Percentiles rank a stretch among this genome's conserved stretches.
phyloP scores from a whole-genome alignment of 148 eudicot genomes.

The Chenopodium berlandieri region DNA sequence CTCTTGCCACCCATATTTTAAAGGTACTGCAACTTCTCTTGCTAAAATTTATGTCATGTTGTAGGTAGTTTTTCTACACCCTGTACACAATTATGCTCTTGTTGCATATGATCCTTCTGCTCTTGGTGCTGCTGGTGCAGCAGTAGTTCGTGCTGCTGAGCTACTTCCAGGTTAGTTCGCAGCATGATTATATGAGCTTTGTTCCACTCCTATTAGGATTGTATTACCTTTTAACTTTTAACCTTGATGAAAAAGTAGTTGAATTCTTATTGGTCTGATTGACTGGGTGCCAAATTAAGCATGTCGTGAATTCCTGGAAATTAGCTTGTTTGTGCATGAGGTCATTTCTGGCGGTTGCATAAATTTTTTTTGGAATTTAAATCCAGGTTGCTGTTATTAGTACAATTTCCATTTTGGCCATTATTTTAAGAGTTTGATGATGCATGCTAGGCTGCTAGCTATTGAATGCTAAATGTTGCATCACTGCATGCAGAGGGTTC shows the following conservation, averaged over 20 bases:
- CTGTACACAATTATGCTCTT: conserved; percentile 90
- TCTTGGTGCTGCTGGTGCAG: conserved; percentile 76
- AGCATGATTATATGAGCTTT: neutral
- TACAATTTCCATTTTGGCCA: too few relatives aligned
- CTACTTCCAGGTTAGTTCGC: conserved; percentile 76
- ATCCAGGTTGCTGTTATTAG: too few relatives aligned
- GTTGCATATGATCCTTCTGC: conserved; percentile 92
- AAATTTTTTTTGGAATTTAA: too few relatives aligned
- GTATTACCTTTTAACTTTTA: conserved; percentile 9
- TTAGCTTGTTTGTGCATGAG: neutral
- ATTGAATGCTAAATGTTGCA: neutral
- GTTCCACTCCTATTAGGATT: neutral
- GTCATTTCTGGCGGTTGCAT: neutral
- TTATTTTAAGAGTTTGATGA: neutral
- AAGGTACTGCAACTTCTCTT: conserved; percentile 14
- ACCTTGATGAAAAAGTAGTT: neutral
- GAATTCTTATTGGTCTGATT: neutral
- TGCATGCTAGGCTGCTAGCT: neutral
- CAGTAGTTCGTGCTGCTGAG: conserved; percentile 87
- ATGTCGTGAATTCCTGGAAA: neutral
- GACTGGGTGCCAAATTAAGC: neutral
- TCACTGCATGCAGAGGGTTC: neutral
- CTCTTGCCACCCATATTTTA: neutral
- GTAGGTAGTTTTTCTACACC: conserved; percentile 96
- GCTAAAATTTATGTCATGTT: conserved; percentile 3